Base-by-base conservation (phyloP, 352 stramenopile species). In the Phytopythium litorale region DNA sequence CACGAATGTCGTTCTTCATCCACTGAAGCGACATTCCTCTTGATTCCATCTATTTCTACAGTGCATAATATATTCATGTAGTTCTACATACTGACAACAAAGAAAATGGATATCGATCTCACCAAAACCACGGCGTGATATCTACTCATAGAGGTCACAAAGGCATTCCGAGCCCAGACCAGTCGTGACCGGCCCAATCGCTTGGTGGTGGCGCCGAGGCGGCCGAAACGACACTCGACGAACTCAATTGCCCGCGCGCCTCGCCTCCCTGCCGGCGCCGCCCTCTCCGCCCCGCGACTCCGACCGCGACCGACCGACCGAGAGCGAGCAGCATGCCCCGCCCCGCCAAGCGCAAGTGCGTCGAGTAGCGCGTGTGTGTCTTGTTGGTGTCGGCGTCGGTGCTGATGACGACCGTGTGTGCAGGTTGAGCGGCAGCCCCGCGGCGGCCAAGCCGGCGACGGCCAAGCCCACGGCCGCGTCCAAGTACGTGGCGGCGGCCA, bases 401-500 rank as follows among this genome's bases (percentile, higher is more conserved):
- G 35, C 35, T 40, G 12, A 40, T 15, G 35, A 4, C 5, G 28
- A 32, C 7, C 33, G 13, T 56, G 6, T 25, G 16, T 59, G 18
- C 46, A 72, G 66, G 46, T 62, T 73, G 59, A 70, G 73, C 35
- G 74, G 71, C 65, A 66, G 70, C 42, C 35, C 62, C 23, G 58
- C 70, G 16, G 60, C 62, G 18, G 35, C 58, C 30, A 63, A 70
- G 65, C 50, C 62, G 21, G 54, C 53, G 25, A 56, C 55, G 46
- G 9, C 21, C 52, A 68, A 72, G 62, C 63, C 69, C 50, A 65
- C 70, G 19, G 62, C 65, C 15, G 19, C 42, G 51, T 88, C 72
- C 68, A 94, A 94, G 79, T 94, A 94, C 69, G 75, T 63, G 25
- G 88, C 91, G 68, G 80, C 87, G 42, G 85, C 83, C 48, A 79